Evolutionary conservation across 441 rosid species (phyloP), one percentile per base, ranked within the genome.

Genomic region (Pelargonium citronellum): DNA sequence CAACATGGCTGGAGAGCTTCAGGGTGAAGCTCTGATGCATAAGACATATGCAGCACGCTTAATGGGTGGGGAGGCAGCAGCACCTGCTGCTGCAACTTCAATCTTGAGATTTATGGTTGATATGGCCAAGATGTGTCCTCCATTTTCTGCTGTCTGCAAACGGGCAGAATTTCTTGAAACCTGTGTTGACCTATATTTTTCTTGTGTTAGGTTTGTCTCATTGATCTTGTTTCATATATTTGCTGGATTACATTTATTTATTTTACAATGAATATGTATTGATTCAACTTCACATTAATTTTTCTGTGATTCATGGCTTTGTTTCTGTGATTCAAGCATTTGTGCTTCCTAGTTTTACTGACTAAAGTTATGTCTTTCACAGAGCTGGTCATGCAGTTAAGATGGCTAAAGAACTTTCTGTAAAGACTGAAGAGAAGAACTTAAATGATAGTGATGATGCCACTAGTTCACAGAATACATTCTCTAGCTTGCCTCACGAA

Each of bases 1-100:
- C 37, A 30, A 96, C 37, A 30, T 85, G 91, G 87, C 90, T 55
- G 99, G 96, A 75, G 98, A 91, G 83, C 97, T 96, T 81, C 99
- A 93, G 83, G 99, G 98, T 81, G 99, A 96, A 84, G 99, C 99
- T 80, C 84, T 93, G 78, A 96, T 96, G 99, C 99, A 96, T 77
- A 96, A 96, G 87, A 96, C 99, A 9, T 96, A 96, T 77, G 99
- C 99, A 4, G 98, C 99, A n/a, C 95, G 99, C 68, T 79, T 96
- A 76, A 93, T 93, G 99, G 96, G 98, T 72, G 99, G 99, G 57
- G 98, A 94, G 84, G 98, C 99, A 70, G 90, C 97, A 69, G 99
- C 99, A 86, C 99, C 99, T 77, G 96, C 96, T 77, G 94, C 99
- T 75, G 98, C 99, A n/a, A 96, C 99, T 46, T 85, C 99, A 13